Base-by-base conservation (phyloP, 1,284 basidiomycete genomes). In the Phylloboletellus chloephorus region DNA sequence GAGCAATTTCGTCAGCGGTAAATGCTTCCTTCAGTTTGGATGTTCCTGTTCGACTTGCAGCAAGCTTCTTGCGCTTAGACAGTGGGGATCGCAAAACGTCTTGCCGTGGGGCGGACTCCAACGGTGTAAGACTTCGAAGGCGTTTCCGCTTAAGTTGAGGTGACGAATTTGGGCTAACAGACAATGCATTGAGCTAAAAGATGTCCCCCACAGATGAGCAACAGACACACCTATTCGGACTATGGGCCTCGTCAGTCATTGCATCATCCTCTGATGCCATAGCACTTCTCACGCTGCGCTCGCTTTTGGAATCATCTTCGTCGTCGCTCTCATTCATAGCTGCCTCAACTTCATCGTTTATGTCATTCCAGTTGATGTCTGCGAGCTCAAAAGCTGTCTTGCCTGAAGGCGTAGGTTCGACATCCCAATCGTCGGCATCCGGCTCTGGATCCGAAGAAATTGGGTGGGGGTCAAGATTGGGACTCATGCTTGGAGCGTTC, bases 331-430 rank as follows among this genome's bases (percentile, higher is more conserved):
- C 85, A 46, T 82, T 79, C 74, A 89, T 79, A 25, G 85, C 84
- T 28, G 82, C 88, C 44, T 92, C 86, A n/a, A 92, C 83, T 61
- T 92, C 90, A 48, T 86, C 77, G 50, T 88, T 85, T 45, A 88
- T 81, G 50, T 82, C 81, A 44, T 78, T 76, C 88, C 88, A 91
- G 57, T 85, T 71, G 43, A 83, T 74, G 23, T 71, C 72, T 38
- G 68, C 68, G 33, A 78, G 66, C 51, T 73, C 71, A 41, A 84
- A 59, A 20, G 49, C 55, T 12, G 50, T 15, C 53, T 48, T 50
- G 6, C 61, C 57, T 29, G 46, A 54, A 31, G 53, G 58, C 16
- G 46, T 41, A 20, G 65, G 64, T 43, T 75, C 74, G 46, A 75
- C 65, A 50, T 82, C 80, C 65, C 80, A 80, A 48, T 74, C 76